Evolutionary conservation across 352 stramenopile genomes (phyloP).

Genomic region (Blastocystis sp.): DNA sequence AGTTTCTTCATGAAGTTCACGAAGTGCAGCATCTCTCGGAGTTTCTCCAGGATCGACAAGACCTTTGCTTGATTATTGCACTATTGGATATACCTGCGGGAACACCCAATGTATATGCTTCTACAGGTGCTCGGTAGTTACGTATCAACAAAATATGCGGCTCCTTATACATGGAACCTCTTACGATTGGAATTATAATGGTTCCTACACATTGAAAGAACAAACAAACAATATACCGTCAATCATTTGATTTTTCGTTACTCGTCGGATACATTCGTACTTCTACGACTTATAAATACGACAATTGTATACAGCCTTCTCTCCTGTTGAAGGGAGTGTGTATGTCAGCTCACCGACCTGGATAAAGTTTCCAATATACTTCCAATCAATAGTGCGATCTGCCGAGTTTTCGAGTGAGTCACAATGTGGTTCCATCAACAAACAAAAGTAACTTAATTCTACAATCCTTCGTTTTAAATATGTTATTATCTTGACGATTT

Average conservation of each 20-base stretch:
- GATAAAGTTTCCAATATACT: constrained; percentile 19
- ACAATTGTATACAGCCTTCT: background rate
- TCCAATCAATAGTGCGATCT: constrained; percentile 6
- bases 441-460: constrained; percentile 16
- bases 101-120: background rate
- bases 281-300: background rate
- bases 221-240: background rate
- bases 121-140: background rate
- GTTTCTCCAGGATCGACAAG: constrained; percentile 2
- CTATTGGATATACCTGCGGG: background rate
- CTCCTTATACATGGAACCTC: constrained; percentile 3
- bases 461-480: background rate
- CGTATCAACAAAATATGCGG: constrained; percentile 26
- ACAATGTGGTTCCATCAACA: background rate
- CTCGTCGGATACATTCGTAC: constrained; percentile 25
- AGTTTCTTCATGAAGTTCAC: constrained; percentile 44
- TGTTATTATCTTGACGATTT: background rate
- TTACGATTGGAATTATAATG: constrained; percentile 19
- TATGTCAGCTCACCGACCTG: constrained; percentile 6
- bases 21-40: background rate
- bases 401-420: background rate
- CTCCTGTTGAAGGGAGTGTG: background rate
- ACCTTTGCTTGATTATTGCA: background rate
- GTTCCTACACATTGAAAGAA: background rate
- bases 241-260: constrained; percentile 34